Conservation (phyloP, 192 early-diverging fungal genomes). For the Backusella australiensis region DNA sequence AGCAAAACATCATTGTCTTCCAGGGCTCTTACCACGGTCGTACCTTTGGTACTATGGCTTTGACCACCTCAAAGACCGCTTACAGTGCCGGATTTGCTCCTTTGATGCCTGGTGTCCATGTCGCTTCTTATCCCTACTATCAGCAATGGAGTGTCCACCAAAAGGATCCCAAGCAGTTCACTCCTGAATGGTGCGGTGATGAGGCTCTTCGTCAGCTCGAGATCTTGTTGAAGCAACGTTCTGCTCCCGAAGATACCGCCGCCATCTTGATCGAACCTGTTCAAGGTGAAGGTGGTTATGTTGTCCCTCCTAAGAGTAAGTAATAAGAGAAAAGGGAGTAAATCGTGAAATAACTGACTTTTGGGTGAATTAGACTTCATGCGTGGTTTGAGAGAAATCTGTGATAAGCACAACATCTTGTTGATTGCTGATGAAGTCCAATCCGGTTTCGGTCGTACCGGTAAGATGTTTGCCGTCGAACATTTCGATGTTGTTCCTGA, state of each 20-base stretch:
- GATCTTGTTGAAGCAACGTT: conserved; percentile 35
- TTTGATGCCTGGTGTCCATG: conserved; percentile 38
- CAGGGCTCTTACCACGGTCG: conserved; percentile 38
- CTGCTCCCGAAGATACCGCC: conserved; percentile 35
- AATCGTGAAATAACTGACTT: not conserved
- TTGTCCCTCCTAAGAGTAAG: conserved; percentile 32
- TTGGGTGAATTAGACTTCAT: conserved; percentile 10
- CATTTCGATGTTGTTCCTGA: conserved; percentile 34
- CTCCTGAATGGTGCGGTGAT: conserved; percentile 22
- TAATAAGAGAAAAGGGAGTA: not conserved
- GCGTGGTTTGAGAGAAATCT: conserved; percentile 26
- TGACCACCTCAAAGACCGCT: conserved; percentile 36
- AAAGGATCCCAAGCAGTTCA: conserved; percentile 15
- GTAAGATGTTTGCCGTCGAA: conserved; percentile 42
- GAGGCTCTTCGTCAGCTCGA: conserved; percentile 31
- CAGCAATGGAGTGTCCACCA: conserved; percentile 15
- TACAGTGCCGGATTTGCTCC: conserved; percentile 36
- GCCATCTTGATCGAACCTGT: conserved; percentile 42
- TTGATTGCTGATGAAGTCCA: conserved; percentile 44
- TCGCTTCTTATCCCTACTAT: conserved; percentile 32
- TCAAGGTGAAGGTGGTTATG: conserved; percentile 43
- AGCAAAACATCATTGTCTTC: conserved; percentile 42
- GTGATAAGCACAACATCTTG: conserved; percentile 35
- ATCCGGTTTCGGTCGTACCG: conserved; percentile 39
- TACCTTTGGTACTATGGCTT: conserved; percentile 36